Evolutionary conservation across 495 filamentous ascomycete species (phyloP).

Genomic region (Lasiosphaeria hispida): DNA sequence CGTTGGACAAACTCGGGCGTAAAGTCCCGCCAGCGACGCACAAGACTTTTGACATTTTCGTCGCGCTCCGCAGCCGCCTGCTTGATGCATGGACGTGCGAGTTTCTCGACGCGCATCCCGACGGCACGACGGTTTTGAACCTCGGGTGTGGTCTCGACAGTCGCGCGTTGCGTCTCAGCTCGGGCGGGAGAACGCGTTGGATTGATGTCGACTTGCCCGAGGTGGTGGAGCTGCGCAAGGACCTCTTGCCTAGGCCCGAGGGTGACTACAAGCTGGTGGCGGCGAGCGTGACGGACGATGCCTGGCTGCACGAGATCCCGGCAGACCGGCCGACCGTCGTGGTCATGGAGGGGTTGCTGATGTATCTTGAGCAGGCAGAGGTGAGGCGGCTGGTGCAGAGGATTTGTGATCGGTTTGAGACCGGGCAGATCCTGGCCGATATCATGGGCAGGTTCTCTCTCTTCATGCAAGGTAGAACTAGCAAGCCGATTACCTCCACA

Average conservation of each 20-base stretch:
- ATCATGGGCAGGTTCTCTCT: conserved; percentile 12
- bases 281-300: conserved; percentile 12
- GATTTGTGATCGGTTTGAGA: conserved; percentile 14
- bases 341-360: conserved; percentile 23
- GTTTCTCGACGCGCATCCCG: conserved; percentile 21
- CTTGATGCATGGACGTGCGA: conserved; percentile 23
- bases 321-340: conserved; percentile 21
- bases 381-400: conserved; percentile 10
- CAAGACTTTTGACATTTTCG: conserved; percentile 5
- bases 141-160: conserved; percentile 30
- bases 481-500: neutral
- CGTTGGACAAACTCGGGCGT: conserved; percentile 19
- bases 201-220: conserved; percentile 24
- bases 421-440: conserved; percentile 19
- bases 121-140: conserved; percentile 23
- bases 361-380: conserved; percentile 17
- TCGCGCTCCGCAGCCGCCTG: conserved; percentile 7
- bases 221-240: conserved; percentile 19
- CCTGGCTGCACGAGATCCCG: conserved; percentile 20
- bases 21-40: conserved; percentile 14
- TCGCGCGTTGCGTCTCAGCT: conserved; percentile 19
- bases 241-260: conserved; percentile 6
- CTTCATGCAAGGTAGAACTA: neutral
- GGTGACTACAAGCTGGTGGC: conserved; percentile 19
- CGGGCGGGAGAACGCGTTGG: conserved; percentile 14